Base-by-base conservation (phyloP, 108 stramenopile genomes). In the Fragilariopsis cylindrus region DNA sequence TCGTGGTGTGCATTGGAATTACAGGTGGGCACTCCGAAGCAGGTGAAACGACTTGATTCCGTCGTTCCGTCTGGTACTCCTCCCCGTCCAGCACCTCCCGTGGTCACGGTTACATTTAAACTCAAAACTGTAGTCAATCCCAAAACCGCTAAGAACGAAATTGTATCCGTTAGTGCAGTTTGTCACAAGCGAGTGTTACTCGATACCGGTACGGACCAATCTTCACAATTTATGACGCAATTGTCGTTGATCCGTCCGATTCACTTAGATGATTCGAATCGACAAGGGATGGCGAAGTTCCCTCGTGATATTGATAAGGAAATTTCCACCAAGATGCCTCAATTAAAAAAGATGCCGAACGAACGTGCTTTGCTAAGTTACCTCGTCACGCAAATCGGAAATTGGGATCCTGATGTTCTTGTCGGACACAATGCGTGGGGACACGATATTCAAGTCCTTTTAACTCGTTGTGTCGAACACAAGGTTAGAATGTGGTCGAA, bases 51-150 rank as follows among this genome's bases (percentile, higher is more conserved):
- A 30, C 70, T 90, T 56, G 85, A 91, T 74, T 69, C 84, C 13
- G 85, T 81, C 16, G 79, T 83, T 9, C 56, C 56, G 41, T 39
- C 76, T 21, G 71, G 70, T n/a, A 77, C 75, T 16, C 80, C 84
- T 47, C 69, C 74, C 43, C 81, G 81, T n/a, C 88, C 92, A 15
- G 71, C 93, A 4, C 96, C 98, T 40, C 92, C 96, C 2, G 85
- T 98, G 30, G 82, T 83, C 12, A 76, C 94, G 12, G 90, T 98
- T 60, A 85, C 97, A 40, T 75, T 99, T 73, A 95, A 97, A 57
- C 78, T 98, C 86, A 98, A 99, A 83, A 99, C 99, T 2, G 87
- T 93, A 46, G 97, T 99, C 64, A 95, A 98, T 81, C 97, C 98
- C 46, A 81, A 84, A 75, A 93, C 96, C 48, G 96, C 98, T 74